Base-by-base conservation (phyloP, 2,329 filamentous ascomycete species). In the Nothopassalora personata region DNA sequence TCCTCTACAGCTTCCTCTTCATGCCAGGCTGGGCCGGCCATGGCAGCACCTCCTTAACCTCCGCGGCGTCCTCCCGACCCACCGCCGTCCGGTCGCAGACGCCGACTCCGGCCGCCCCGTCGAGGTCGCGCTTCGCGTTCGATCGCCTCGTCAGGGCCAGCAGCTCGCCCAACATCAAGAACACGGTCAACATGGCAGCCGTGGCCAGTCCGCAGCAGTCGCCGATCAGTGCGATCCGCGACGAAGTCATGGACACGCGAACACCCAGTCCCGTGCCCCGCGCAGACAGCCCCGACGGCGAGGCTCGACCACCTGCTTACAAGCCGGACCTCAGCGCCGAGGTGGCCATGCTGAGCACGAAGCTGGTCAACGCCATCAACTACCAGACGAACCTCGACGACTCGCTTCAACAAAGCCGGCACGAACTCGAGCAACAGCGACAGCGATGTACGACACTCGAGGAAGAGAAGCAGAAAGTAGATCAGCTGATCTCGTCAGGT, bases 351-450 rank as follows among this genome's bases (percentile, higher is more conserved):
- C 80, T 99, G 33, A 97, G 91, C 76, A 93, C 91, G 52, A 99
- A 99, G 75, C 85, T 99, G 63, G 93, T 99, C 68, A 93, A 94
- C 71, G 93, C 94, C 48, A 97, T 99, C 76, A 99, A 99, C 72
- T 89, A 96, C 74, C 92, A 97, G 75, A 97, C 92, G 7, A 87
- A 84, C 23, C 82, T 99, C 48, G 94, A 97, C 74, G 94, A 99
- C 74, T 89, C 86, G 10, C 80, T 99, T 18, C 88, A 90, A 53
- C 86, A 86, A 54, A 89, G 91, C 15, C 85, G 91, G 39, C 87
- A 92, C 72, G 91, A 97, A 71, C 79, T 97, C 50, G 90, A 96
- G 56, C 74, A 83, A 34, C 85, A 91, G 8, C 83, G 82, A 60
- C 83, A 87, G 51, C 83, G 82, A 67, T 83, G 95, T 55, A 80